A percentile compares a stretch with the other conserved stretches of the same genome.
Conservation (phyloP, 2,329 filamentous ascomycete genomes). For the Sclerotinia sclerotiorum region DNA sequence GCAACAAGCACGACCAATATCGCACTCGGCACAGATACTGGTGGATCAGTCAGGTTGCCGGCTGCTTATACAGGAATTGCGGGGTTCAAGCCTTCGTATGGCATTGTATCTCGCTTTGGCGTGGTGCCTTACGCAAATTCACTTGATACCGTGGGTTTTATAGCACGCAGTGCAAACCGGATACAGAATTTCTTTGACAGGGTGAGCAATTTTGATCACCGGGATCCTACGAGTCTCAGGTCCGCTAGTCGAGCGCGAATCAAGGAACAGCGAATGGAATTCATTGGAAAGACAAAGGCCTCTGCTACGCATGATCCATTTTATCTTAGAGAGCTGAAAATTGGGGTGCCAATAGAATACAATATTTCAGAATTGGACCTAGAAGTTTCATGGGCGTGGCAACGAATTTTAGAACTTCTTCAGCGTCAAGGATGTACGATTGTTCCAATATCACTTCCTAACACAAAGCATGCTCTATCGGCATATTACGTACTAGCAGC, state of each 20-base stretch:
- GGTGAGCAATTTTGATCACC: constrained; percentile 25
- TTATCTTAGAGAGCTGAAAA: constrained; percentile 40
- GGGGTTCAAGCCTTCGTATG: constrained; percentile 74
- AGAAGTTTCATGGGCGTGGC: constrained; percentile 69
- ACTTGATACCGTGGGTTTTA: constrained; percentile 68
- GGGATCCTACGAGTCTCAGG: constrained; percentile 56
- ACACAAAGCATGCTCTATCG: constrained; percentile 80
- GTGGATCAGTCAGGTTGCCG: constrained; percentile 68
- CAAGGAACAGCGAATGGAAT: constrained; percentile 11
- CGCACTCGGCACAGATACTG: constrained; percentile 87
- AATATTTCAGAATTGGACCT: constrained; percentile 80
- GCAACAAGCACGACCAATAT: constrained; percentile 56
- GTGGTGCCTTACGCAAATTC: constrained; percentile 74
- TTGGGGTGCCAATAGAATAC: constrained; percentile 72
- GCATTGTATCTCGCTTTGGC: constrained; percentile 65
- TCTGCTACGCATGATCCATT: neutral
- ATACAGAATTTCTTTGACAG: constrained; percentile 40
- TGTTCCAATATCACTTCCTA: constrained; percentile 75
- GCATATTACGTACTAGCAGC: constrained; percentile 96
- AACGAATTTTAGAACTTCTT: constrained; percentile 58
- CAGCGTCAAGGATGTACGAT: constrained; percentile 66
- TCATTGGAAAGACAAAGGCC: neutral
- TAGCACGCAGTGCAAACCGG: constrained; percentile 47
- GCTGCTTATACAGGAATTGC: constrained; percentile 68
- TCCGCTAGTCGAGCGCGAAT: constrained; percentile 44